These are phyloP conservation scores for Neocallimastix lanati DNA, from an alignment of 192 early-diverging fungal species.

Conservation along the genomic window DNA sequence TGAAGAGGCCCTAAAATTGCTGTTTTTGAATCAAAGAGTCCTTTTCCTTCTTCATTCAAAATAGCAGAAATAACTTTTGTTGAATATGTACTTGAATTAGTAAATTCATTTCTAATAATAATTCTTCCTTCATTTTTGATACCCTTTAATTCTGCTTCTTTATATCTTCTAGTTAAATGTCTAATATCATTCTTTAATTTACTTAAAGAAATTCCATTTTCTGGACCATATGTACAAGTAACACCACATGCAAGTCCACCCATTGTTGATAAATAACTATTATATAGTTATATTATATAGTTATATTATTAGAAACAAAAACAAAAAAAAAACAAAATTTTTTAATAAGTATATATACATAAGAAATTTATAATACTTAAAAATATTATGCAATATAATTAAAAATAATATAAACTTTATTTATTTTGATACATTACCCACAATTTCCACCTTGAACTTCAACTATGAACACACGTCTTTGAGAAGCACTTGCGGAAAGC, in stretches of 20 bases:
- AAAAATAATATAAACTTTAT: no score
- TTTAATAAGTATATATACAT: no score
- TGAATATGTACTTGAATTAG: constrained; percentile 55
- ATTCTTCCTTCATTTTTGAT: constrained; percentile 57
- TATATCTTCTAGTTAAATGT: background rate
- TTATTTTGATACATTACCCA: no score
- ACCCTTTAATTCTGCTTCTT: background rate
- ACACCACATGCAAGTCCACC: background rate
- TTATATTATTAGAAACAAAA: no score
- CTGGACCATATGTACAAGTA: background rate
- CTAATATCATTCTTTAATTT: background rate
- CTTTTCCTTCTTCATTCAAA: constrained; percentile 69
- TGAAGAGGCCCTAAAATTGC: constrained; percentile 86
- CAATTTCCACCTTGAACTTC: background rate
- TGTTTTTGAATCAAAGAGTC: constrained; percentile 75
- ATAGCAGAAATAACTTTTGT: constrained; percentile 75
- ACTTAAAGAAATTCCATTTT: background rate
- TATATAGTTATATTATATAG: no score
- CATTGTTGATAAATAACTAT: background rate
- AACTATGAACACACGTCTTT: background rate
- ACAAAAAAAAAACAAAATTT: no score
- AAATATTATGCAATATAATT: no score
- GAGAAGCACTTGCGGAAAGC: background rate
- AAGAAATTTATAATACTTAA: no score
- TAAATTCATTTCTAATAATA: constrained; percentile 61